Conservation (phyloP, 805 yeast species). For the Candida ipomoeae region DNA sequence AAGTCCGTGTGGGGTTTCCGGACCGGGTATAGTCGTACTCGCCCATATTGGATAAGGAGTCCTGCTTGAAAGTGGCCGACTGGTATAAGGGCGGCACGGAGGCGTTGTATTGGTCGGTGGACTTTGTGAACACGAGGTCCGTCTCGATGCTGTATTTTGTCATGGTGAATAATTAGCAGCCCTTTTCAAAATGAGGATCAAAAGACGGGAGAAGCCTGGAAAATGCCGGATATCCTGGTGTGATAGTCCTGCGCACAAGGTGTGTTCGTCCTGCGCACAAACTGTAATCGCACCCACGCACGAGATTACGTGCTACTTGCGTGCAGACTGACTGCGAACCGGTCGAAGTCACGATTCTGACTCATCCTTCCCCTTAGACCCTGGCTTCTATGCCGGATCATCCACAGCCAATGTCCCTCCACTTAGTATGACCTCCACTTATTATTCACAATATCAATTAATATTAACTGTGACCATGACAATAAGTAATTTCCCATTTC, state of each 20-base stretch:
- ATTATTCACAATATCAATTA: no score
- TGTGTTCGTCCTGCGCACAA: conserved; percentile 3
- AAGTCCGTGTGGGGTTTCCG: conserved; percentile 90
- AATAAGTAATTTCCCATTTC: no score
- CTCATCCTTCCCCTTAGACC: neutral
- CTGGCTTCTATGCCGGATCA: neutral
- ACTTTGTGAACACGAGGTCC: conserved; percentile 58
- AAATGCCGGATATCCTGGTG: neutral
- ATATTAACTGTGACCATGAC: no score
- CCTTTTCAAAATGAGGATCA: neutral
- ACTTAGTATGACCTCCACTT: no score
- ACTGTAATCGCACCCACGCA: conserved; percentile 13
- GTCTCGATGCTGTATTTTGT: conserved; percentile 56
- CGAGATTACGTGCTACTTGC: conserved; percentile 12
- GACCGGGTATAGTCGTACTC: conserved; percentile 76
- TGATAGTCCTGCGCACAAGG: conserved; percentile 4
- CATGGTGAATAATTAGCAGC: neutral
- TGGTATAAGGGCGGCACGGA: conserved; percentile 88
- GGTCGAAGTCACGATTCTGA: neutral
- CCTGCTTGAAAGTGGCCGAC: conserved; percentile 91
- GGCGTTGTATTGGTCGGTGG: conserved; percentile 68
- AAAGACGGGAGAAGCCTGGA: neutral
- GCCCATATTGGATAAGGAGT: conserved; percentile 67
- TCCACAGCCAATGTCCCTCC: neutral
- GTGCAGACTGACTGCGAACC: neutral